Conservation (phyloP, 345 rosid species). For the Carallia brachiata region DNA sequence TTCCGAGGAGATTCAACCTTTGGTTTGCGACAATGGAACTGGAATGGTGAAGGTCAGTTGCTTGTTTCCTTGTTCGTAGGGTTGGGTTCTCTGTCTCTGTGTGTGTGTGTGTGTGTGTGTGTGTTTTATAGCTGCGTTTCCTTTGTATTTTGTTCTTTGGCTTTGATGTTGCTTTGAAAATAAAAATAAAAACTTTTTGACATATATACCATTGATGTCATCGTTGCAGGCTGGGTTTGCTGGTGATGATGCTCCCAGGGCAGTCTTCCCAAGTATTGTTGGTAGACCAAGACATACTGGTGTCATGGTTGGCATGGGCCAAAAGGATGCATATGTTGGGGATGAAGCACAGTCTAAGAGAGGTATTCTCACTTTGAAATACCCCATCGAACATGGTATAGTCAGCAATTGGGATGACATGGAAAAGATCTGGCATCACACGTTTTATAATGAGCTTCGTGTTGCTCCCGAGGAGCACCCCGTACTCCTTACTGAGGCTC, state of each 20-base stretch:
- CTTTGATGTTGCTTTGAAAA: not conserved
- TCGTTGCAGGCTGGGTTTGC: conserved; percentile 66
- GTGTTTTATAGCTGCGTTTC: not conserved
- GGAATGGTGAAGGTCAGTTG: conserved; percentile 70
- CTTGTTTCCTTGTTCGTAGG: not conserved
- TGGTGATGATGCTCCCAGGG: conserved; percentile 70
- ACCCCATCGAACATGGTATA: conserved; percentile 72
- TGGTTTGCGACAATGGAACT: conserved; percentile 74
- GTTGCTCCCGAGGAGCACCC: conserved; percentile 71
- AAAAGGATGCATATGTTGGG: conserved; percentile 75
- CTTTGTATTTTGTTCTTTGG: not conserved
- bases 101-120: not conserved
- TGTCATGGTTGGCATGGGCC: conserved; percentile 84
- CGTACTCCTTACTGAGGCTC: conserved; percentile 61
- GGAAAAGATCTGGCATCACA: conserved; percentile 84
- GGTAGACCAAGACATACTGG: conserved; percentile 75
- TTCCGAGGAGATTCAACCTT: conserved; percentile 85
- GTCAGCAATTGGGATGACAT: conserved; percentile 82
- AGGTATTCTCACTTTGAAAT: conserved; percentile 73
- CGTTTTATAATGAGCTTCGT: conserved; percentile 73
- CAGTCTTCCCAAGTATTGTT: conserved; percentile 66
- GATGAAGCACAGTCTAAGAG: conserved; percentile 75
- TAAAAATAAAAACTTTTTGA: not conserved
- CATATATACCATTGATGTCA: not conserved
- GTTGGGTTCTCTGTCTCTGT: not conserved